A percentile compares a stretch with the other conserved stretches of the same genome.
These are phyloP conservation scores for Cutaneotrichosporon cyanovorans DNA, from an alignment of 1,284 basidiomycete species.

Conservation along the genomic window DNA sequence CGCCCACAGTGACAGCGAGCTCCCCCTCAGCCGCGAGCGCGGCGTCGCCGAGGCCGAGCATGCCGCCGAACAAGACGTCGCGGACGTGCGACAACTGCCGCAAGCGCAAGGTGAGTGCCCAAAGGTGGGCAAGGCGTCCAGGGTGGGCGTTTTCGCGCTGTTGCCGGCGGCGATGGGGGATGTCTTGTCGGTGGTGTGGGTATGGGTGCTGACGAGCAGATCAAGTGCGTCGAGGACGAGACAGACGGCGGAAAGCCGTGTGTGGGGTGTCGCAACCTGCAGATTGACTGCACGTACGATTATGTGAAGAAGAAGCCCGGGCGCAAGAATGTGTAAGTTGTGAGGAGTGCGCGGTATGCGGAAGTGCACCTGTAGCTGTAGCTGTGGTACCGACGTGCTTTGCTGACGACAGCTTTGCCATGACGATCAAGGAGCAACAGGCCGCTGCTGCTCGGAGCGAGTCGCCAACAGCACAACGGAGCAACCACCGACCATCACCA, in stretches of 20 bases:
- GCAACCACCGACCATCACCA: not conserved
- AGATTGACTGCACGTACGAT: constrained; percentile 35
- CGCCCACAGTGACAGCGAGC: not conserved
- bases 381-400: too few relatives aligned
- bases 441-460: not conserved
- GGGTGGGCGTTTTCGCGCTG: too few relatives aligned
- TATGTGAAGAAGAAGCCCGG: constrained; percentile 44
- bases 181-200: too few relatives aligned
- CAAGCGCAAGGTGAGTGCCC: constrained; percentile 31
- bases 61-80: constrained; percentile 6
- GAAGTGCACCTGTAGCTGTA: too few relatives aligned
- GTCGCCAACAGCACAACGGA: not conserved
- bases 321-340: constrained; percentile 40
- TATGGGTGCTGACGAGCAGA: constrained; percentile 18
- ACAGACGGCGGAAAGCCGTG: constrained; percentile 19
- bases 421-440: constrained; percentile 9
- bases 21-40: not conserved
- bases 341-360: too few relatives aligned
- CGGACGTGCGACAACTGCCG: constrained; percentile 39
- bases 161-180: too few relatives aligned
- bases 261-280: constrained; percentile 36
- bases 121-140: not conserved
- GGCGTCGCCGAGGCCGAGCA: not conserved
- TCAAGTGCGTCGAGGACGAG: constrained; percentile 30
- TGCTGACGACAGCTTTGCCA: constrained; percentile 8